These are phyloP conservation scores for Acer campestre DNA, from an alignment of 345 rosid species.

Conservation along the genomic window DNA sequence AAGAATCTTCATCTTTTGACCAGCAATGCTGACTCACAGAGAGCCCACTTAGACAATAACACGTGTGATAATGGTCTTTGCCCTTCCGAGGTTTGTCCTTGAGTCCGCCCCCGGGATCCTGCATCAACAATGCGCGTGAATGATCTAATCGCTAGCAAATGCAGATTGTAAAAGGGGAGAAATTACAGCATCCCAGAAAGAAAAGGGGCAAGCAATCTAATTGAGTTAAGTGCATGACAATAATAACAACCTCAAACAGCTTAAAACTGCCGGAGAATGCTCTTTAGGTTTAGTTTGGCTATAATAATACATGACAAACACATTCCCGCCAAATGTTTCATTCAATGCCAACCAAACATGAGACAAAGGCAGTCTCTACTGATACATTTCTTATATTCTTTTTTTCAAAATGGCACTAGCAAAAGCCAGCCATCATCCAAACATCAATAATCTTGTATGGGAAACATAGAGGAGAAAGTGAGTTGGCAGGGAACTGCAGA, in stretches of 20 bases:
- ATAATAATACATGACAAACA: neutral
- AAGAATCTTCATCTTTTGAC: constrained; percentile 53
- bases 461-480: neutral
- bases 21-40: constrained; percentile 71
- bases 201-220: neutral
- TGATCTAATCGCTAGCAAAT: neutral
- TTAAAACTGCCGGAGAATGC: neutral
- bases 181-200: neutral
- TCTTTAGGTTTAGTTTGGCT: neutral
- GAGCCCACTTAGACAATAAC: constrained; percentile 91
- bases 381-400: neutral
- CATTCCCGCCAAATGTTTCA: neutral
- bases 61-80: constrained; percentile 85
- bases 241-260: neutral
- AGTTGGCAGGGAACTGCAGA: neutral
- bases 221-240: neutral
- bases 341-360: neutral
- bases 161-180: neutral
- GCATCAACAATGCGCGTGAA: constrained; percentile 18
- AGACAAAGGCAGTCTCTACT: neutral
- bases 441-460: neutral
- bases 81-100: constrained; percentile 84
- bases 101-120: constrained; percentile 78
- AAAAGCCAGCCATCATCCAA: neutral
- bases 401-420: neutral